These are phyloP conservation scores for Synchytrium microbalum DNA, from an alignment of 371 early-diverging fungal genomes.

Conservation along the genomic window DNA sequence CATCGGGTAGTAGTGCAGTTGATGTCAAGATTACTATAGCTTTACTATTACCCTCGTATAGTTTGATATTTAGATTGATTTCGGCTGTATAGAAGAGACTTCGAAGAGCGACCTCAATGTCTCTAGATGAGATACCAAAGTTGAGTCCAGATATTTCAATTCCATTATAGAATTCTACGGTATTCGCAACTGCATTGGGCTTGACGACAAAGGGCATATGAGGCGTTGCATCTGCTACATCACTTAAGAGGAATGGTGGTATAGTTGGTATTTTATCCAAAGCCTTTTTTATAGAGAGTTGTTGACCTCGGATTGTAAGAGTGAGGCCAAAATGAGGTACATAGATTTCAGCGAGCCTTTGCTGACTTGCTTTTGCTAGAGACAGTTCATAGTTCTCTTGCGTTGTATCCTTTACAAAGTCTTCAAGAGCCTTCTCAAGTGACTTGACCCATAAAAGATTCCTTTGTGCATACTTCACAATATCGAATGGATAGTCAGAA, in stretches of 20 bases:
- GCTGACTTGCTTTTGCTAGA: slow-evolving; percentile 15
- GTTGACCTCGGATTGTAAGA: no score
- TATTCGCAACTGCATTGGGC: neutral
- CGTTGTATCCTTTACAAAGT: slow-evolving; percentile 24
- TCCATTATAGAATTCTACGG: neutral
- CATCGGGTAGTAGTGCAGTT: neutral
- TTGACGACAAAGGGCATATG: no score
- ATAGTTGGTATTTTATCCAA: no score
- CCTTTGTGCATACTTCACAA: slow-evolving; percentile 13
- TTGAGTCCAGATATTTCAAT: neutral
- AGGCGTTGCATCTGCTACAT: neutral
- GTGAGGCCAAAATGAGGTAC: no score
- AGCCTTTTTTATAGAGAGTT: no score
- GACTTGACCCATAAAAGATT: slow-evolving; percentile 20
- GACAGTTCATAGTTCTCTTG: slow-evolving; percentile 19
- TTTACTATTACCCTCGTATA: neutral
- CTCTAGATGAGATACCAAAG: neutral
- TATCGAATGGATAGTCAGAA: neutral
- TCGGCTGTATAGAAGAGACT: neutral
- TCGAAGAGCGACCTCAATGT: neutral
- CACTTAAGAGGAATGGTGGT: neutral
- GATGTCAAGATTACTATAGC: neutral
- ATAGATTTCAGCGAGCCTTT: no score
- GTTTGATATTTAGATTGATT: neutral
- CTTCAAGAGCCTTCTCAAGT: slow-evolving; percentile 24